These are phyloP conservation scores for Fusarium acutatum DNA, from an alignment of 2,329 filamentous ascomycete species.

Conservation along the genomic window DNA sequence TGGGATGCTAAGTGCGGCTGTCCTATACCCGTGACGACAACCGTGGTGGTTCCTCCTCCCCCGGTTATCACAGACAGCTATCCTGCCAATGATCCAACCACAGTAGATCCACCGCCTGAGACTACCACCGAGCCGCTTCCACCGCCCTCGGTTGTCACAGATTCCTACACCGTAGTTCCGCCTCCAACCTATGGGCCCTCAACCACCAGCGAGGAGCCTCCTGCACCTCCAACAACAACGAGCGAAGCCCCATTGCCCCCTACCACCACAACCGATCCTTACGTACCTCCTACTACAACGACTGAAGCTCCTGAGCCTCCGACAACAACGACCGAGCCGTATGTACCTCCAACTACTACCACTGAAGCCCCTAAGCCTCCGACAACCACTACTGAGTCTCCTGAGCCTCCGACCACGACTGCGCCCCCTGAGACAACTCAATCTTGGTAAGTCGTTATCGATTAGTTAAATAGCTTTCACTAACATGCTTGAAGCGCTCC, in stretches of 20 bases:
- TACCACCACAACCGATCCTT: not conserved
- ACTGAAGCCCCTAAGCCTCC: not conserved
- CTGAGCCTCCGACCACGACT: not conserved
- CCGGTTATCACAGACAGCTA: not conserved
- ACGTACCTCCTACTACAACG: not conserved
- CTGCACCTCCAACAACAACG: not conserved
- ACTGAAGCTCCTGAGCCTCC: not conserved
- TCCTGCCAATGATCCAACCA: not conserved
- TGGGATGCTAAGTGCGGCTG: slow-evolving; percentile 18
- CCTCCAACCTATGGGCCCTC: not conserved
- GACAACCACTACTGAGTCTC: not conserved
- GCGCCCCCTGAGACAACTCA: not conserved
- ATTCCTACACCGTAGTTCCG: not conserved
- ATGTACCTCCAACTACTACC: not conserved
- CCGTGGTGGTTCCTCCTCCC: not conserved
- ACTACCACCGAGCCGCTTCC: not conserved
- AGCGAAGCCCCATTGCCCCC: not conserved
- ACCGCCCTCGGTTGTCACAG: not conserved
- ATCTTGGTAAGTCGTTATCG: slow-evolving; percentile 2
- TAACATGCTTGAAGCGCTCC: slow-evolving; percentile 6
- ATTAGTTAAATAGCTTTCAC: not conserved
- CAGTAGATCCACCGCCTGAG: not conserved
- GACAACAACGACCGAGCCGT: not conserved
- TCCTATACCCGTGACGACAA: slow-evolving; percentile 1
- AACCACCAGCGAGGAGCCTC: not conserved